Conservation (phyloP, 1,284 basidiomycete species). For the Anthracocystis setariae region DNA sequence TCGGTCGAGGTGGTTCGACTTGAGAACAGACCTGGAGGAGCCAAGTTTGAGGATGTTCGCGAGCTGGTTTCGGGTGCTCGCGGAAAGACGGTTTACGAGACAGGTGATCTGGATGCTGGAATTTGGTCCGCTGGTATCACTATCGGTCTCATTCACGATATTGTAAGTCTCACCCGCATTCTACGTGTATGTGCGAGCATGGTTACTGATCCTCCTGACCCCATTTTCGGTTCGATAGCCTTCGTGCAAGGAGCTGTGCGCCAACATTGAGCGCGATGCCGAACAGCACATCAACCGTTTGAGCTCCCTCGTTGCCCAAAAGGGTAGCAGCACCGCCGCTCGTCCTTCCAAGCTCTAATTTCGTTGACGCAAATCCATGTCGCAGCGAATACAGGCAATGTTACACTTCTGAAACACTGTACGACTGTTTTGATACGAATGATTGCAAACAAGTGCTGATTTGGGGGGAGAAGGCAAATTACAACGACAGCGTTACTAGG, state of each 20-base stretch:
- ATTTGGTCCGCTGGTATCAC: slow-evolving; percentile 86
- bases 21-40: slow-evolving; percentile 82
- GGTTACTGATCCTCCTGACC: neutral
- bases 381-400: too few relatives aligned
- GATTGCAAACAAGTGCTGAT: too few relatives aligned
- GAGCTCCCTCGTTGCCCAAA: slow-evolving; percentile 36
- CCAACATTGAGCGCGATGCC: slow-evolving; percentile 79
- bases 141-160: slow-evolving; percentile 85
- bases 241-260: slow-evolving; percentile 80
- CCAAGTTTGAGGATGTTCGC: slow-evolving; percentile 85
- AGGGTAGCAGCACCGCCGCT: slow-evolving; percentile 28
- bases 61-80: slow-evolving; percentile 81
- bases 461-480: too few relatives aligned
- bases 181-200: neutral
- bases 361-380: too few relatives aligned
- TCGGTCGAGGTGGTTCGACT: slow-evolving; percentile 82
- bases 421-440: too few relatives aligned
- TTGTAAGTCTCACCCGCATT: slow-evolving; percentile 66
- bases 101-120: slow-evolving; percentile 84
- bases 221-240: slow-evolving; percentile 70
- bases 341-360: slow-evolving; percentile 41
- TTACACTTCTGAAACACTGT: too few relatives aligned
- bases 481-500: slow-evolving; percentile 10
- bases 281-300: slow-evolving; percentile 74
- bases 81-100: slow-evolving; percentile 82